These are phyloP conservation scores for Phaeosphaeria sp. DNA, from an alignment of 2,329 filamentous ascomycete genomes.

Conservation along the genomic window DNA sequence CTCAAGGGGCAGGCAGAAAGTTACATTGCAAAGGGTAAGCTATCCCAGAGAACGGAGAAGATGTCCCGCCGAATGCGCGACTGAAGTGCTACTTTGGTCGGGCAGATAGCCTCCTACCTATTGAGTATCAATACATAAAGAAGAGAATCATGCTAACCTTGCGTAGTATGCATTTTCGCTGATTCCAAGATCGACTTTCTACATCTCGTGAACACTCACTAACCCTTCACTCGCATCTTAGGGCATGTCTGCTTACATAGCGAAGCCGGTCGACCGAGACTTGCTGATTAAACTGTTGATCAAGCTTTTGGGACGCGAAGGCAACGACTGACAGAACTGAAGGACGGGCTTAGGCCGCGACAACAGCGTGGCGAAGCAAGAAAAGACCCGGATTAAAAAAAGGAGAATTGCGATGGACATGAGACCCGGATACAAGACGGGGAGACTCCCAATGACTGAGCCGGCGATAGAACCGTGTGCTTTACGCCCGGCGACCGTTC, in stretches of 20 bases:
- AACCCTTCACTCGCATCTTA: background rate
- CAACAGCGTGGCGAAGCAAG: background rate
- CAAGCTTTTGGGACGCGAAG: constrained; percentile 25
- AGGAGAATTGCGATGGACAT: too few species aligned
- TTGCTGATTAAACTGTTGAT: constrained; percentile 54
- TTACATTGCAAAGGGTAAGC: constrained; percentile 55
- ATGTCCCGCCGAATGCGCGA: background rate
- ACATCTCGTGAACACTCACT: background rate
- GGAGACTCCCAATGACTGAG: too few species aligned
- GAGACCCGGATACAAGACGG: too few species aligned
- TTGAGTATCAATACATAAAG: background rate
- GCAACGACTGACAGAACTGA: constrained; percentile 12
- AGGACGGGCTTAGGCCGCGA: background rate
- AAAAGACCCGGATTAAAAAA: too few species aligned
- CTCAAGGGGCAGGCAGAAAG: constrained; percentile 62
- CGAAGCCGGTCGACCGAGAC: constrained; percentile 62
- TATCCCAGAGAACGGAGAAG: background rate
- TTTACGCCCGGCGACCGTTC: background rate
- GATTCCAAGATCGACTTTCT: background rate
- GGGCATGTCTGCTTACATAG: constrained; percentile 63
- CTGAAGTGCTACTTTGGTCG: background rate
- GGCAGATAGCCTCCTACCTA: background rate
- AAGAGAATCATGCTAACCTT: background rate
- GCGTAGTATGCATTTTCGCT: background rate
- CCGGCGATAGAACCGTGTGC: background rate